Conservation (phyloP, 2,329 filamentous ascomycete genomes). For the Alternaria atra region DNA sequence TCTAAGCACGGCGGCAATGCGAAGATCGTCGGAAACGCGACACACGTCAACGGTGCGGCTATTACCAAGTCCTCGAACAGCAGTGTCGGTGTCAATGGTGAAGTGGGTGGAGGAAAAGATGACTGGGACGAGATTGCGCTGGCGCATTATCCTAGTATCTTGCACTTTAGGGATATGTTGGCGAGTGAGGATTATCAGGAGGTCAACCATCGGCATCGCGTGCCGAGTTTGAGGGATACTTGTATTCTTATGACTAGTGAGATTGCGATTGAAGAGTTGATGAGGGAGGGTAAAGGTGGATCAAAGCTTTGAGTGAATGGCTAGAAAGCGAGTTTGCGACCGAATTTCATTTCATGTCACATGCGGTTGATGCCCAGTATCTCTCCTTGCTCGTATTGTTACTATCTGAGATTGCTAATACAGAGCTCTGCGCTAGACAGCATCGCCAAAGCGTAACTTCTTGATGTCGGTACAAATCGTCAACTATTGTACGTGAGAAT, state of each 20-base stretch:
- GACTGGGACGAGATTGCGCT: slow-evolving; percentile 71
- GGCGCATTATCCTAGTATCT: slow-evolving; percentile 70
- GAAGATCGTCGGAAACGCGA: slow-evolving; percentile 69
- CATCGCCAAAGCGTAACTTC: neutral
- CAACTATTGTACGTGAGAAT: neutral
- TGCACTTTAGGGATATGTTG: slow-evolving; percentile 70
- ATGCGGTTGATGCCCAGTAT: neutral
- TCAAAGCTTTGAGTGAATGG: slow-evolving; percentile 16
- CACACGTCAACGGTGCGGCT: slow-evolving; percentile 34
- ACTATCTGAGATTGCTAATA: neutral
- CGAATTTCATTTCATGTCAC: too few species aligned
- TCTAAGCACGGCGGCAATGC: slow-evolving; percentile 64
- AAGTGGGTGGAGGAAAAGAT: slow-evolving; percentile 21
- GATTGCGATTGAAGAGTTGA: slow-evolving; percentile 47
- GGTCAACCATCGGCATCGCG: slow-evolving; percentile 63
- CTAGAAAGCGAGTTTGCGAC: too few species aligned
- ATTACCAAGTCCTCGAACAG: slow-evolving; percentile 25
- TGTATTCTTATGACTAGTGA: slow-evolving; percentile 64
- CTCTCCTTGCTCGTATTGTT: neutral
- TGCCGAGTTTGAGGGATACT: slow-evolving; percentile 63
- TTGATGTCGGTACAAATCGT: neutral
- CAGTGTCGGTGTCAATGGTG: neutral
- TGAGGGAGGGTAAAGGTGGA: slow-evolving; percentile 8
- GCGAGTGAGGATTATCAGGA: slow-evolving; percentile 66
- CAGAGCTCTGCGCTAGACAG: neutral